Percentiles rank a stretch among this genome's conserved stretches.
Conservation (phyloP, 2,329 filamentous ascomycete genomes). For the Alternaria conjuncta region DNA sequence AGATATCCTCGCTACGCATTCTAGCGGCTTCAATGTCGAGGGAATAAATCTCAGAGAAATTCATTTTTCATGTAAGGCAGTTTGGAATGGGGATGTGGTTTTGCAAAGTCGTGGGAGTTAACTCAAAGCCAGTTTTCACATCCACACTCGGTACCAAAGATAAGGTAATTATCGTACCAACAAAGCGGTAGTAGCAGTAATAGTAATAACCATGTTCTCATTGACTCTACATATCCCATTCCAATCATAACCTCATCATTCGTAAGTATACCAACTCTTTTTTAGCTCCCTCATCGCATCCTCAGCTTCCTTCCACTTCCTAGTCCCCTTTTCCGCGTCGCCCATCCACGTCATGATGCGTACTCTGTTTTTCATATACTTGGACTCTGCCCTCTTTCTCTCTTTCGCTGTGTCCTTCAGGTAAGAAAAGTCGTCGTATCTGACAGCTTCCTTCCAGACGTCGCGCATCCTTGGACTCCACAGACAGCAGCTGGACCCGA, state of each 20-base stretch:
- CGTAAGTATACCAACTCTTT: conserved; percentile 40
- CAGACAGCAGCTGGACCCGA: conserved; percentile 70
- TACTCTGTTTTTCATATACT: conserved; percentile 56
- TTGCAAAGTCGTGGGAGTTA: background rate
- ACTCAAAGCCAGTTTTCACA: background rate
- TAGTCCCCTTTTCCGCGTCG: conserved; percentile 28
- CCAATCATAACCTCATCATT: conserved; percentile 18
- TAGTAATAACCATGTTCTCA: background rate
- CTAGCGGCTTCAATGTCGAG: too few species aligned
- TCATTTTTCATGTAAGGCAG: too few species aligned
- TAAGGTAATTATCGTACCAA: background rate
- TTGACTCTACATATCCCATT: background rate
- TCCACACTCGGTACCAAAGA: background rate
- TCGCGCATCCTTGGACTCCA: conserved; percentile 81
- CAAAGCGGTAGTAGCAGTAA: background rate
- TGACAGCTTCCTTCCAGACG: conserved; percentile 71
- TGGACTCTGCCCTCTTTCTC: conserved; percentile 44
- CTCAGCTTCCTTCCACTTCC: conserved; percentile 35
- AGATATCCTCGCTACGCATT: too few species aligned
- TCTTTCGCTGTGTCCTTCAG: conserved; percentile 66
- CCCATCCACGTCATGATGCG: conserved; percentile 31
- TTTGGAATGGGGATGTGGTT: background rate
- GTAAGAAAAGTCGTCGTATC: conserved; percentile 69
- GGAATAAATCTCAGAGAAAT: too few species aligned
- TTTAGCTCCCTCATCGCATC: conserved; percentile 32